A percentile compares a stretch with the other conserved stretches of the same genome.
These are phyloP conservation scores for Fusarium virguliforme DNA, from an alignment of 2,329 filamentous ascomycete genomes.

Conservation along the genomic window DNA sequence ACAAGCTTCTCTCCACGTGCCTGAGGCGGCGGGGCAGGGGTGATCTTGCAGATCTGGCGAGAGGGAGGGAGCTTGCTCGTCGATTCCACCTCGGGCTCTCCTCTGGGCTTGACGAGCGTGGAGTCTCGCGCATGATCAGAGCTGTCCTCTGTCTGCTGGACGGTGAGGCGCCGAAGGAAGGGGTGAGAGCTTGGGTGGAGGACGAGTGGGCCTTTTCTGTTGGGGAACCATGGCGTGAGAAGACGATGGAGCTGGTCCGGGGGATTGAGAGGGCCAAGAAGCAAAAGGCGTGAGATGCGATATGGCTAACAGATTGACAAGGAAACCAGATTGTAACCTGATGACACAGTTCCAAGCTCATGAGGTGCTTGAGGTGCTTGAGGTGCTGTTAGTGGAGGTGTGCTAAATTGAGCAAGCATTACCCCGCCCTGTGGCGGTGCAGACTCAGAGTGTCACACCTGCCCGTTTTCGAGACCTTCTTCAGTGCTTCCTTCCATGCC, in stretches of 20 bases:
- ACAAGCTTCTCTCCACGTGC: neutral
- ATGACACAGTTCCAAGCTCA: neutral
- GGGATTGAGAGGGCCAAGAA: neutral
- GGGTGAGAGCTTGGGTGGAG: conserved; percentile 16
- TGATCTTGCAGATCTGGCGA: neutral
- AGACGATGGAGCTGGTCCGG: neutral
- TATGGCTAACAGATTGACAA: neutral
- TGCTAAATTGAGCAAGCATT: conserved; percentile 1
- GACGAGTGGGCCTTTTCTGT: conserved; percentile 57
- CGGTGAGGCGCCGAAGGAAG: neutral
- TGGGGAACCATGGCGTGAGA: conserved; percentile 1
- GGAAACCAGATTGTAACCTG: neutral
- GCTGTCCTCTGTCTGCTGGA: conserved; percentile 17
- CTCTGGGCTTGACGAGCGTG: conserved; percentile 1
- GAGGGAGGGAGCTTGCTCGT: conserved; percentile 10
- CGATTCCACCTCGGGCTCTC: conserved; percentile 16
- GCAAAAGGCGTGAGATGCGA: neutral
- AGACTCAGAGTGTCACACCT: conserved; percentile 17
- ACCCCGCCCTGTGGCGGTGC: conserved; percentile 53
- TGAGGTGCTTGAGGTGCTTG: no score
- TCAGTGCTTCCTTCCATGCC: conserved; percentile 2
- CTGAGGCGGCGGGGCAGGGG: conserved; percentile 1
- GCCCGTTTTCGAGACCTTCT: conserved; percentile 10
- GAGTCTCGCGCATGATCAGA: conserved; percentile 4
- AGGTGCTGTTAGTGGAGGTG: neutral